phyloP scores from a whole-genome alignment of 805 yeast species.

The Candida hungchunana region DNA sequence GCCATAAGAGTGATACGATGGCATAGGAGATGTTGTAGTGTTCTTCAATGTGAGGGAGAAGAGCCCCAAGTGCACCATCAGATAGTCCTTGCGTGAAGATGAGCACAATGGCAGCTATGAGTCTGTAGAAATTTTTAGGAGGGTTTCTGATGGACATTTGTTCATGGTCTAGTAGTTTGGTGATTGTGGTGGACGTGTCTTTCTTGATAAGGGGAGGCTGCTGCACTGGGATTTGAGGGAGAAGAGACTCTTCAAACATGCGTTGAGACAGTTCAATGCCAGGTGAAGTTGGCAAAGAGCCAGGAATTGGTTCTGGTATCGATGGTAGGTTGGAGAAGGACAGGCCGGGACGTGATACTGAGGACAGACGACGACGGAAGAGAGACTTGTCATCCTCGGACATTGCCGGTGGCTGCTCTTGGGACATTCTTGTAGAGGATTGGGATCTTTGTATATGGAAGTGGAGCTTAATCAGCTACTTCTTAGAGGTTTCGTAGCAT shows the following conservation, averaged over 20 bases:
- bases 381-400: too few species aligned
- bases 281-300: too few species aligned
- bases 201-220: constrained; percentile 13
- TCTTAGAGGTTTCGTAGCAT: too few species aligned
- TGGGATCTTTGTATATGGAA: too few species aligned
- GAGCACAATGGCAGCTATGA: constrained; percentile 39
- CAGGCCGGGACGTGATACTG: too few species aligned
- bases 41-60: constrained; percentile 48
- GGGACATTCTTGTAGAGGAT: too few species aligned
- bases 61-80: constrained; percentile 59
- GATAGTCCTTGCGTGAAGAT: constrained; percentile 39
- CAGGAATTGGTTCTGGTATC: too few species aligned
- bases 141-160: constrained; percentile 40
- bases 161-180: constrained; percentile 10
- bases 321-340: too few species aligned
- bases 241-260: constrained; percentile 5
- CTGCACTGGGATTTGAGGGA: background rate
- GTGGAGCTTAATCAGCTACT: too few species aligned
- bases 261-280: too few species aligned
- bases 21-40: constrained; percentile 46
- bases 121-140: constrained; percentile 38
- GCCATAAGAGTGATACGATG: constrained; percentile 53
- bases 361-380: too few species aligned
- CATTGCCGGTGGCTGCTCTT: too few species aligned
- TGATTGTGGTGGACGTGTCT: constrained; percentile 11